Evolutionary conservation across 2,329 filamentous ascomycete species (phyloP).

Genomic region (Elsinoe ampelina): DNA sequence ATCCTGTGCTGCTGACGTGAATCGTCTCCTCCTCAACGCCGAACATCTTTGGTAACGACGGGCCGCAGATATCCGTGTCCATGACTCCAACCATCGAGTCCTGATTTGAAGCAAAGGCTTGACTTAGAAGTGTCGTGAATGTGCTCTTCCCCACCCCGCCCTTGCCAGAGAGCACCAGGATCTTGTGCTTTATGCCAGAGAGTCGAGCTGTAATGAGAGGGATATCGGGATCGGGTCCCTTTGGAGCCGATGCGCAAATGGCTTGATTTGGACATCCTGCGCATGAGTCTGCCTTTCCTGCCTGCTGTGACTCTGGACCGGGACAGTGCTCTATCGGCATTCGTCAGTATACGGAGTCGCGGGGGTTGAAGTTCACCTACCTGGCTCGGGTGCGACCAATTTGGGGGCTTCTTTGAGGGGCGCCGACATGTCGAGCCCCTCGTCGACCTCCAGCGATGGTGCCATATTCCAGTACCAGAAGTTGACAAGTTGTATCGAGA

Average conservation of each 20-base stretch:
- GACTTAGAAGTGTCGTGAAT: conserved; percentile 77
- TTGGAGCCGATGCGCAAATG: conserved; percentile 88
- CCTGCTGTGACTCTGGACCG: conserved; percentile 68
- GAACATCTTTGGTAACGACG: conserved; percentile 98
- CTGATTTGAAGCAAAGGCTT: conserved; percentile 77
- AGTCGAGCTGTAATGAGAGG: conserved; percentile 78
- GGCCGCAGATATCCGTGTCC: conserved; percentile 97
- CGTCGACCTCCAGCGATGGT: conserved; percentile 64
- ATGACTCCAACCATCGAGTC: conserved; percentile 80
- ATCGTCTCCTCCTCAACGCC: conserved; percentile 90
- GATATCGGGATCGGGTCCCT: conserved; percentile 92
- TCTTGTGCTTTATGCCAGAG: conserved; percentile 75
- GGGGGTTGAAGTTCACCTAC: conserved; percentile 28
- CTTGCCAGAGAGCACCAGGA: conserved; percentile 87
- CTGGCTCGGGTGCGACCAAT: conserved; percentile 85
- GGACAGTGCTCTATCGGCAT: conserved; percentile 70
- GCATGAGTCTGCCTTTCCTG: conserved; percentile 67
- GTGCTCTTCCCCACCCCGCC: conserved; percentile 96
- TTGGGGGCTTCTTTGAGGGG: conserved; percentile 70
- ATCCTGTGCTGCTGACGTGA: conserved; percentile 77
- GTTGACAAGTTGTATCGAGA: no score
- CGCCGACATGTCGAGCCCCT: conserved; percentile 63
- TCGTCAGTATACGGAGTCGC: not conserved
- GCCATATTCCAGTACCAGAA: conserved; percentile 48
- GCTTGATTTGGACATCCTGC: conserved; percentile 91